Percentiles rank a stretch among this genome's conserved stretches.
Conservation (phyloP, 2,329 filamentous ascomycete genomes). For the Aureobasidium melanogenum region DNA sequence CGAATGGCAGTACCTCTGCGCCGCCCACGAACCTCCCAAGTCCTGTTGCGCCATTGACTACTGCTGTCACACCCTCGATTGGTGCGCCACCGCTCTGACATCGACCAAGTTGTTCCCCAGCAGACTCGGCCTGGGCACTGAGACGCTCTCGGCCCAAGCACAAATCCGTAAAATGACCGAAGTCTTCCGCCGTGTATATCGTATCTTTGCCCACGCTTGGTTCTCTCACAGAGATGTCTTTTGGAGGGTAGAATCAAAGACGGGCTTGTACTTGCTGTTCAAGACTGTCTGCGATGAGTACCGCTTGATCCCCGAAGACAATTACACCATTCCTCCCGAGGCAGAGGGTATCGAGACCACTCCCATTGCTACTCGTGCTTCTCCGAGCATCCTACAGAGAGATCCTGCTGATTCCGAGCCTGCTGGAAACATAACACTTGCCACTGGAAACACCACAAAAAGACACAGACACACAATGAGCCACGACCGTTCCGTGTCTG, state of each 20-base stretch:
- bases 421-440: slow-evolving; percentile 38
- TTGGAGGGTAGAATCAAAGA: slow-evolving; percentile 83
- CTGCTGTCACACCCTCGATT: slow-evolving; percentile 96
- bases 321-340: slow-evolving; percentile 89
- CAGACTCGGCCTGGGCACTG: slow-evolving; percentile 54
- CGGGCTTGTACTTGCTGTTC: slow-evolving; percentile 93
- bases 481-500: slow-evolving; percentile 55
- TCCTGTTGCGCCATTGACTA: slow-evolving; percentile 98
- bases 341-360: slow-evolving; percentile 68
- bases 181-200: slow-evolving; percentile 86
- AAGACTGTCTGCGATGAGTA: slow-evolving; percentile 95
- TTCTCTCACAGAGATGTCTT: slow-evolving; percentile 94
- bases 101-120: slow-evolving; percentile 94
- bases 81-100: slow-evolving; percentile 90
- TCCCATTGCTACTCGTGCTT: slow-evolving; percentile 15
- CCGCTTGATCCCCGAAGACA: slow-evolving; percentile 80
- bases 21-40: slow-evolving; percentile 93
- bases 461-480: slow-evolving; percentile 77
- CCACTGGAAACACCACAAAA: slow-evolving; percentile 62
- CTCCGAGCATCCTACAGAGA: neutral
- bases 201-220: slow-evolving; percentile 98
- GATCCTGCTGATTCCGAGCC: slow-evolving; percentile 22
- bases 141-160: slow-evolving; percentile 27
- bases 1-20: slow-evolving; percentile 98
- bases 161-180: slow-evolving; percentile 83